Evolutionary conservation across 768 basidiomycete species (phyloP), one percentile per base, ranked within the genome.

Genomic region (Russula lepida): DNA sequence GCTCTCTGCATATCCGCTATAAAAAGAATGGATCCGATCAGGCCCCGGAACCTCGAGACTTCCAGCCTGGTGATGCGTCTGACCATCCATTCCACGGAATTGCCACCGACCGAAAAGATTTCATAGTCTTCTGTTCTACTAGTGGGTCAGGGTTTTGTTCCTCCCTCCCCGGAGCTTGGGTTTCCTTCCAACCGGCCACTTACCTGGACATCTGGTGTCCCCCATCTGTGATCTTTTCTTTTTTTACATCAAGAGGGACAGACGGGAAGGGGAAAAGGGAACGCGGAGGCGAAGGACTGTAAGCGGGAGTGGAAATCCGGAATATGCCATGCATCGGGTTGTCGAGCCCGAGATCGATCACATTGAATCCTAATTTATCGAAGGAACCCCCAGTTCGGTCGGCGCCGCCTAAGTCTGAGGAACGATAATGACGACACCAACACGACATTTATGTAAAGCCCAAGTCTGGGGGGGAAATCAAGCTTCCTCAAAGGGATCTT

Each of bases 381-480:
- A 56, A 23, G 32, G 44, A 8, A 13, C 1, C 30, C 30, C 49
- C 30, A 4, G 37, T 37, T 39, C 6, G 50, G 53, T 27, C 27
- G 8, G 53, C 5, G 32, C 11, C 21, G n/a, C 35, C 23, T 48
- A 48, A 50, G 37, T 50, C 48, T 23, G 37, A 37, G 33, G 25
- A 19, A 23, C 13, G 35, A 19, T n/a, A 15, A 32, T 25, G 54
- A 43, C 32, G 44, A 47, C 43, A 27, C 33, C n/a, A 3, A 39
- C 21, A 41, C 47, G 47, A 47, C 46, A 32, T 56, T 60, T 60
- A 60, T 60, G 59, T 60, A 60, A 61, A 28, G 9, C 28, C 33
- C 23, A 37, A 37, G 17, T 39, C 50, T 6, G 2, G 21, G 30
- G n/a, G 54, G 54, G 60, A 51, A 56, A 44, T 56, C 30, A 30